phyloP scores from a whole-genome alignment of 139 green algal genomes.

The Coelastrella sp. region DNA sequence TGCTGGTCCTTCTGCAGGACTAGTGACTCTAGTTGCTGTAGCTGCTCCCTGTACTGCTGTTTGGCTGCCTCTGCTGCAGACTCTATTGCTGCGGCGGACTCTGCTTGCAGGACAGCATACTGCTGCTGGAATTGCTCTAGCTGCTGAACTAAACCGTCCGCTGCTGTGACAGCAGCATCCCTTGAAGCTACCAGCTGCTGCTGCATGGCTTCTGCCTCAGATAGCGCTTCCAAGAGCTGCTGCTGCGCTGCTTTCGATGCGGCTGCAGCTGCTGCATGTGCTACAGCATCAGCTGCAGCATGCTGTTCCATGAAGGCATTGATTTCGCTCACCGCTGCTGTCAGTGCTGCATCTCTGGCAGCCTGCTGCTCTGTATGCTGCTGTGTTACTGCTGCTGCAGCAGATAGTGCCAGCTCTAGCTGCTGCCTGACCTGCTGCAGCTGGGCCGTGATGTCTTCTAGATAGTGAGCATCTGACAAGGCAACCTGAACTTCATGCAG shows the following conservation, averaged over 20 bases:
- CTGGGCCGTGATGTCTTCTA: no score
- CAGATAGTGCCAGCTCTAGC: neutral
- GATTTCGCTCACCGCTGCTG: neutral
- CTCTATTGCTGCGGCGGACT: neutral
- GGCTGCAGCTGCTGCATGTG: neutral
- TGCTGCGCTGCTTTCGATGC: neutral
- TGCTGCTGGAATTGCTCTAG: constrained; percentile 1
- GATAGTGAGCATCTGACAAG: no score
- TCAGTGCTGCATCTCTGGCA: no score
- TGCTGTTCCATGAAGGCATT: neutral
- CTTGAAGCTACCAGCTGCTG: neutral
- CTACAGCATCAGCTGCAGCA: neutral
- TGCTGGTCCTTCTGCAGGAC: neutral
- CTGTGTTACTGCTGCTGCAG: neutral
- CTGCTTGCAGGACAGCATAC: neutral
- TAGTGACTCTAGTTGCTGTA: neutral
- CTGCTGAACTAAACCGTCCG: neutral
- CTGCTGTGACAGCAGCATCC: neutral
- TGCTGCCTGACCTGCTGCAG: neutral
- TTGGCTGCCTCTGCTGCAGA: neutral
- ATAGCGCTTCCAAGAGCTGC: neutral
- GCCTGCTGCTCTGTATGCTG: neutral
- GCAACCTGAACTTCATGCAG: no score
- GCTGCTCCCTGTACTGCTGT: neutral
- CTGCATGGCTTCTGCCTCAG: neutral